A percentile compares a stretch with the other conserved stretches of the same genome.
Conservation (phyloP, 106 monocot species). For the Amphibolis antarctica region DNA sequence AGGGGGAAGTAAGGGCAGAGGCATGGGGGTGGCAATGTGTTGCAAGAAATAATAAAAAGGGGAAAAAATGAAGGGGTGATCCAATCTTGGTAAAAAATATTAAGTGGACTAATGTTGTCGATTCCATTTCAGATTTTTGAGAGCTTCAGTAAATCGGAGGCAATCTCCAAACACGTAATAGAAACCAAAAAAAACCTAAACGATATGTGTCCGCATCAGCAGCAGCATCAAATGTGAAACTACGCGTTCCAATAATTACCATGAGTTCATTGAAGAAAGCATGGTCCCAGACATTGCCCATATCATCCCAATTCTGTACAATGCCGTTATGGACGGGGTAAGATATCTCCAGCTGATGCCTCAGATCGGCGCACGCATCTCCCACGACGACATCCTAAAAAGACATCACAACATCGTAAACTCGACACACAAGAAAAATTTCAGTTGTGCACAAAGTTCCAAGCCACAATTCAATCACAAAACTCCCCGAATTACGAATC, state of each 20-base stretch:
- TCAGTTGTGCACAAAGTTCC: neutral
- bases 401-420: neutral
- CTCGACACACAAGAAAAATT: neutral
- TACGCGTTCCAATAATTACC: constrained; percentile 17
- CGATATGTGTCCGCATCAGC: neutral
- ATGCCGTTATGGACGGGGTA: constrained; percentile 97
- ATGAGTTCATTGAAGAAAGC: constrained; percentile 83
- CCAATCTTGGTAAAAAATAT: too few species aligned
- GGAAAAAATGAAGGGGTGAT: too few species aligned
- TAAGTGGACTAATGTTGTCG: too few species aligned
- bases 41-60: too few species aligned
- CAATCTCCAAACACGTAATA: too few species aligned
- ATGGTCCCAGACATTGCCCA: constrained; percentile 94
- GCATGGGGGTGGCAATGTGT: too few species aligned
- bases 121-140: too few species aligned
- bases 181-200: too few species aligned
- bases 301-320: constrained; percentile 98
- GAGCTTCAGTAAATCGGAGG: too few species aligned
- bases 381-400: constrained; percentile 86
- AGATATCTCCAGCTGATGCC: constrained; percentile 80
- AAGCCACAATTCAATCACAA: neutral
- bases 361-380: constrained; percentile 63
- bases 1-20: too few species aligned
- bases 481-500: neutral
- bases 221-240: neutral